A percentile compares a stretch with the other conserved stretches of the same genome.
Evolutionary conservation across 805 yeast genomes (phyloP).

Genomic region (Zygoascus flipseniorum): DNA sequence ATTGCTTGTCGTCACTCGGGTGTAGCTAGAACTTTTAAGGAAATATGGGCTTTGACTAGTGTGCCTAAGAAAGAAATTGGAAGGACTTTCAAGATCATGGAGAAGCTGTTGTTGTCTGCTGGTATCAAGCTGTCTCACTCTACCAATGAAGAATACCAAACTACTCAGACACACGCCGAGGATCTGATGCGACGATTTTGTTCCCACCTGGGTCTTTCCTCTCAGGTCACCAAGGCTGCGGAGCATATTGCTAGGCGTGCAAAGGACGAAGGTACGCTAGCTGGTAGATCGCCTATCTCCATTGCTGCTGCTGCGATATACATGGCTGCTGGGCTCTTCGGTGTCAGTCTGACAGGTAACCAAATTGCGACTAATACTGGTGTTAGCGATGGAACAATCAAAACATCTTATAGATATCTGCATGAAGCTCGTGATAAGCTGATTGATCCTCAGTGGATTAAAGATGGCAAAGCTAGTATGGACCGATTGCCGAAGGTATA

Average conservation of each 20-base stretch:
- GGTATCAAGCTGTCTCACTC: constrained; percentile 31
- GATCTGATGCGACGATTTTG: constrained; percentile 94
- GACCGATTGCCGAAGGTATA: constrained; percentile 34
- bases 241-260: constrained; percentile 86
- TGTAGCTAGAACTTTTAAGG: constrained; percentile 91
- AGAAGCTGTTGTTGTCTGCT: constrained; percentile 43
- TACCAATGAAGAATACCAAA: constrained; percentile 39
- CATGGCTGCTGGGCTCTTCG: constrained; percentile 85
- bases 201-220: constrained; percentile 81
- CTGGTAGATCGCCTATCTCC: constrained; percentile 94
- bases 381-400: constrained; percentile 95
- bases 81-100: constrained; percentile 78
- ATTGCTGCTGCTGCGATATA: constrained; percentile 96
- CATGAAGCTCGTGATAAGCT: constrained; percentile 64
- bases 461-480: constrained; percentile 53
- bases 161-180: constrained; percentile 86
- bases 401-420: constrained; percentile 78
- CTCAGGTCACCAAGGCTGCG: constrained; percentile 84
- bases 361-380: constrained; percentile 89
- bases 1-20: constrained; percentile 91
- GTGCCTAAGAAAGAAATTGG: constrained; percentile 95
- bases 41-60: constrained; percentile 88
- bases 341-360: constrained; percentile 63
- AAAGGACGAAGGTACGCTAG: constrained; percentile 85
- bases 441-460: constrained; percentile 71